Percentiles rank a stretch among this genome's conserved stretches.
Evolutionary conservation across 1,284 basidiomycete species (phyloP).

Genomic region (Psilocybe mexicana): DNA sequence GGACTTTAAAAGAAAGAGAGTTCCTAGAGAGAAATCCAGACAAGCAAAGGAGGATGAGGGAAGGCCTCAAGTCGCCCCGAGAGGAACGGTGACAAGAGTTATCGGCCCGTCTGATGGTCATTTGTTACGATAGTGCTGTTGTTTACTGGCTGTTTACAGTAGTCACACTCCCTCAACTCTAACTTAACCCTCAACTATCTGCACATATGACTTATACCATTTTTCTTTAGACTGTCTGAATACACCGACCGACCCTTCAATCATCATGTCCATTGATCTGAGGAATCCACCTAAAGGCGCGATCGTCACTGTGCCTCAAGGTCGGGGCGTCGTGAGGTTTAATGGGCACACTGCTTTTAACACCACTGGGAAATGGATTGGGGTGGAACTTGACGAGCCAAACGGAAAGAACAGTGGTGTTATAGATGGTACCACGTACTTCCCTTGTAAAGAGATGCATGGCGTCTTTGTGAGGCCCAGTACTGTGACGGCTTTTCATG

Average conservation of each 20-base stretch:
- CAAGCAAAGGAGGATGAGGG: not conserved
- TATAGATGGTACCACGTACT: constrained; percentile 84
- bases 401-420: constrained; percentile 97
- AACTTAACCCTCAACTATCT: not conserved
- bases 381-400: constrained; percentile 81
- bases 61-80: not conserved
- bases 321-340: constrained; percentile 86
- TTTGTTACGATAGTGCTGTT: not conserved
- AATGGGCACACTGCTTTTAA: constrained; percentile 80
- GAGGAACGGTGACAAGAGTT: constrained; percentile 2
- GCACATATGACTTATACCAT: not conserved
- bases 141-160: not conserved
- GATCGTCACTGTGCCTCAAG: constrained; percentile 75
- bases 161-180: constrained; percentile 3
- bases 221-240: not conserved
- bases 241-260: not conserved
- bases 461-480: constrained; percentile 93
- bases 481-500: constrained; percentile 73
- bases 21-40: not conserved
- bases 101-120: constrained; percentile 1
- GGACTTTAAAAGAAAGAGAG: not conserved
- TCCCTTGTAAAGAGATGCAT: constrained; percentile 73
- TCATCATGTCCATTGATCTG: constrained; percentile 12
- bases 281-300: constrained; percentile 50
- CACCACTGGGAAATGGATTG: constrained; percentile 91